Evolutionary conservation across 768 basidiomycete species (phyloP).

Genomic region (Butyriboletus loyo): DNA sequence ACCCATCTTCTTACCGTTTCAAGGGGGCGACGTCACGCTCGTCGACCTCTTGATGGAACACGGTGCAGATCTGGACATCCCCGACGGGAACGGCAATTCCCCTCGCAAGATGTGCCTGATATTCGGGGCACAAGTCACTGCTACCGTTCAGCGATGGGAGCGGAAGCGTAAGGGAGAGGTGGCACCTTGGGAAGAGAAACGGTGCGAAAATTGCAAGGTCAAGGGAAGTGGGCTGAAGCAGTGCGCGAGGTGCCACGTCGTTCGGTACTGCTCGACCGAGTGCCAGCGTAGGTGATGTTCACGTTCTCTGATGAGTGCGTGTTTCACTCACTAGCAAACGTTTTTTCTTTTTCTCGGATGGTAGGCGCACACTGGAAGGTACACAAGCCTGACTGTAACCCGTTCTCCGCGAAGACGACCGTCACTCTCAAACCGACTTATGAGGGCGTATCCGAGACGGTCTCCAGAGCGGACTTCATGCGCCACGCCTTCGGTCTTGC

Average conservation of each 20-base stretch:
- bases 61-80: conserved; percentile 42
- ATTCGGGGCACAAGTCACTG: conserved; percentile 45
- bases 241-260: conserved; percentile 44
- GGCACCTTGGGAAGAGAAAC: conserved; percentile 40
- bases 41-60: conserved; percentile 50
- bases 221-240: conserved; percentile 35
- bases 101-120: conserved; percentile 30
- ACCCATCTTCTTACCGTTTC: conserved; percentile 36
- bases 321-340: background rate
- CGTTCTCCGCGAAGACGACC: conserved; percentile 43
- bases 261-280: conserved; percentile 50
- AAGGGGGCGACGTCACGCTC: conserved; percentile 29
- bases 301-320: background rate
- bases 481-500: conserved; percentile 31
- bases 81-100: conserved; percentile 38
- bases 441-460: conserved; percentile 9
- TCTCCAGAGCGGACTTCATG: conserved; percentile 29
- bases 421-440: conserved; percentile 49
- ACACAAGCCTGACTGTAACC: conserved; percentile 47
- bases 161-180: conserved; percentile 43
- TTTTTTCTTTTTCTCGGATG: background rate
- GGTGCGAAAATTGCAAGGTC: conserved; percentile 40
- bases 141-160: conserved; percentile 45
- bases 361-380: conserved; percentile 45
- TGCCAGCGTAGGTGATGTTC: conserved; percentile 47